Base-by-base conservation (phyloP, 768 basidiomycete genomes). In the Suillus subalutaceus region DNA sequence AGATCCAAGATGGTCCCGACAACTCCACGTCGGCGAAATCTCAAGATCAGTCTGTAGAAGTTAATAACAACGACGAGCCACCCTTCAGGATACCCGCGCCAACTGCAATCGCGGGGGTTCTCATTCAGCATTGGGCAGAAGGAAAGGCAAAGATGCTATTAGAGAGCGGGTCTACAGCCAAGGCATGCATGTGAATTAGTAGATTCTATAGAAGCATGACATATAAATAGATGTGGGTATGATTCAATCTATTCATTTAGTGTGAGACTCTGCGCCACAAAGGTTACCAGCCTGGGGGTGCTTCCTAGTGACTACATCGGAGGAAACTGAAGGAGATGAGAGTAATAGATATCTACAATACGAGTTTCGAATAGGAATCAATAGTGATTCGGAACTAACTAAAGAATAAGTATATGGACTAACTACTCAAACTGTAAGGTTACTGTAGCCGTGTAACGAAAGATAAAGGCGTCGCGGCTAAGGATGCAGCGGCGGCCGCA, bases 111-210 rank as follows among this genome's bases (percentile, higher is more conserved):
- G 94, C 91, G 0, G 95, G 95, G n/a, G 87, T 92, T 38, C 76
- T 97, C 72, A 91, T 97, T 70, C 80, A 86, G 59, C 86, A 94
- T 63, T 96, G 95, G 95, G 90, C 83, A 6, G 85, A 88, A 48
- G 83, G 86, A 40, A 6, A 7, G 6, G 20, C 26, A 8, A 88
- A 81, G 73, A 82, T 86, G 48, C 68, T 7, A 30, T 10, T 26
- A 41, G 71, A 58, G 10, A 52, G 23, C 20, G n/a, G n/a, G 23
- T 12, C 20, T 40, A n/a, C 32, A n/a, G 35, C 16, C 9, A 53
- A 67, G 56, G 66, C 26, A 67, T 67, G 62, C 26, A 62, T 40
- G 38, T 67, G 53, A 46, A 41, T 70, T 2, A 72, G 74, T 48
- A 56, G 3, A 35, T 32, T 20, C 53, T 20, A 4, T 32, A 55